Evolutionary conservation across 139 green algal genomes (phyloP).

Genomic region (Pleodorina starrii): DNA sequence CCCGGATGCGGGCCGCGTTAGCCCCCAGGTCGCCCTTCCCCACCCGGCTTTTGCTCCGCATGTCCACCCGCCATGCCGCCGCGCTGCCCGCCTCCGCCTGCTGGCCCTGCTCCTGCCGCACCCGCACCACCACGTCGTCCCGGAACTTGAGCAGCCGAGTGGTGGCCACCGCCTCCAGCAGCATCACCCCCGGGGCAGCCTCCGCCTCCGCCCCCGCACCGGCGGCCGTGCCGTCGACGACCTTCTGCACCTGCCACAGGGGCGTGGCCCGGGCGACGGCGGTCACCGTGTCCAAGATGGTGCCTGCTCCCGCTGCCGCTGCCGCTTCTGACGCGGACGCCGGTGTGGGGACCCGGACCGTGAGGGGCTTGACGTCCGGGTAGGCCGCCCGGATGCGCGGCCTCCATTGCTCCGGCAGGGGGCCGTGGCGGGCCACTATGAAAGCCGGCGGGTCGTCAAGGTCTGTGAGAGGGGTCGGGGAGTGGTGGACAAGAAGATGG

Average conservation of each 20-base stretch:
- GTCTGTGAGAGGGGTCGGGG: not conserved
- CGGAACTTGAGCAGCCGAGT: slow-evolving; percentile 66
- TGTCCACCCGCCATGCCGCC: slow-evolving; percentile 43
- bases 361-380: slow-evolving; percentile 54
- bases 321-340: too few species aligned
- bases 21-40: slow-evolving; percentile 71
- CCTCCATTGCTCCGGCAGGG: slow-evolving; percentile 54
- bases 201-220: not conserved
- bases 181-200: not conserved
- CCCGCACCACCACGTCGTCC: slow-evolving; percentile 61
- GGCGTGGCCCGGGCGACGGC: slow-evolving; percentile 49
- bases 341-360: not conserved
- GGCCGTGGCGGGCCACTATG: not conserved
- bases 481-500: too few species aligned
- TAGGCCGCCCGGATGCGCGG: slow-evolving; percentile 57
- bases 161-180: slow-evolving; percentile 62
- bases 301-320: not conserved
- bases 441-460: slow-evolving; percentile 54
- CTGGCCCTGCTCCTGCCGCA: slow-evolving; percentile 8
- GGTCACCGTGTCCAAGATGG: slow-evolving; percentile 36
- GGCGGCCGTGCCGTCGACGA: not conserved
- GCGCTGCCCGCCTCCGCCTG: not conserved
- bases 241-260: slow-evolving; percentile 51
- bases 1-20: slow-evolving; percentile 62
- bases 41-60: slow-evolving; percentile 54